These are phyloP conservation scores for Amaranthus tricolor DNA, from an alignment of 179 eudicot species.

Conservation along the genomic window DNA sequence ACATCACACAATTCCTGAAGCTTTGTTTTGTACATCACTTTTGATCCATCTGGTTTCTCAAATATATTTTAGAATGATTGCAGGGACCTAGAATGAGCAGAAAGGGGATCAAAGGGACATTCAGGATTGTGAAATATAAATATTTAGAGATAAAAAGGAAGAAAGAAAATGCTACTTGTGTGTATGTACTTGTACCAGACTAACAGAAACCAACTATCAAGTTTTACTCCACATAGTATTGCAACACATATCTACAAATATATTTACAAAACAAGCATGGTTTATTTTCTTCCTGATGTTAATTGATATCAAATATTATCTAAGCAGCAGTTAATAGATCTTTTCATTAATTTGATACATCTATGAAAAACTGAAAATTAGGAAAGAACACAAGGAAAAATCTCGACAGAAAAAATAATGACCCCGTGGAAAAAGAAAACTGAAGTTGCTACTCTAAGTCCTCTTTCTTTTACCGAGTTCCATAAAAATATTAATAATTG, in stretches of 20 bases:
- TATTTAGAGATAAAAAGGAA: not conserved
- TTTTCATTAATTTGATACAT: not conserved
- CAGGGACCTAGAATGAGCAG: not conserved
- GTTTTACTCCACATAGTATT: not conserved
- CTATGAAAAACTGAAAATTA: not conserved
- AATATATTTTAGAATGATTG: not conserved
- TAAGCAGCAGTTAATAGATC: not conserved
- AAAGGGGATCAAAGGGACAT: not conserved
- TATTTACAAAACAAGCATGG: not conserved
- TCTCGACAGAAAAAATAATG: not conserved
- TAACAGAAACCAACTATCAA: constrained; percentile 5
- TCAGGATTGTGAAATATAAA: not conserved
- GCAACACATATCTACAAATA: not conserved
- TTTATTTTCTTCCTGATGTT: not conserved
- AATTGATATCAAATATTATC: not conserved
- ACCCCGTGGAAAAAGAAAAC: not conserved
- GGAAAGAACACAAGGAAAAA: constrained; percentile 3
- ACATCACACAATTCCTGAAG: constrained; percentile 17
- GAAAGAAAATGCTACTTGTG: constrained; percentile 15
- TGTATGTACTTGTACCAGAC: constrained; percentile 18
- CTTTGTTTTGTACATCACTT: constrained; percentile 21
- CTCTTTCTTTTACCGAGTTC: no score
- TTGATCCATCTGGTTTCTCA: not conserved
- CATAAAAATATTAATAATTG: not conserved
- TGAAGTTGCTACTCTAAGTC: no score